Conservation (phyloP, 768 basidiomycete species). For the Sporobolomyces roseus region DNA sequence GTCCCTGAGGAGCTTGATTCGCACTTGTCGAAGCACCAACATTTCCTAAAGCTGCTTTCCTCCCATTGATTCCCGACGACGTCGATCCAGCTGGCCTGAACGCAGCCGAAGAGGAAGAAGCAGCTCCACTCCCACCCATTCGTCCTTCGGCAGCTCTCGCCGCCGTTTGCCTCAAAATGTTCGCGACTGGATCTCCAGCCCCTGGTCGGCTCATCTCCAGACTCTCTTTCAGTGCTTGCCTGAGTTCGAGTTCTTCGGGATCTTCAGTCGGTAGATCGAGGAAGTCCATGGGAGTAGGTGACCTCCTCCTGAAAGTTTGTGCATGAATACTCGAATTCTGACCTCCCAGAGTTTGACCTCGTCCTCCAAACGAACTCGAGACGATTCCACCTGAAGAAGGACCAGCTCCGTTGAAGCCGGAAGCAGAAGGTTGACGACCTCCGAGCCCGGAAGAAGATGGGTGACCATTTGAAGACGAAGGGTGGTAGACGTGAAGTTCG, state of each 20-base stretch:
- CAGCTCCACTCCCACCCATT: not conserved
- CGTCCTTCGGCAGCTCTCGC: not conserved
- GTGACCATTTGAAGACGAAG: not conserved
- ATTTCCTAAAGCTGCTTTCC: conserved; percentile 13
- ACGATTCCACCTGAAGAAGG: not conserved
- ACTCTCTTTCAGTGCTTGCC: not conserved
- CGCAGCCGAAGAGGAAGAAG: not conserved
- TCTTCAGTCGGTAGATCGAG: not conserved
- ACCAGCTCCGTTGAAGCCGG: not conserved
- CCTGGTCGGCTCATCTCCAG: not conserved
- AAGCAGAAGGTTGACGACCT: conserved; percentile 8
- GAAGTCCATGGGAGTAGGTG: not conserved
- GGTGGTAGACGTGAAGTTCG: too few relatives aligned
- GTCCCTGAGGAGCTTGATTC: not conserved
- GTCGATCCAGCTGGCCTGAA: conserved; percentile 1
- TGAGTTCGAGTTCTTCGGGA: not conserved
- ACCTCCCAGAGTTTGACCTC: conserved; percentile 10
- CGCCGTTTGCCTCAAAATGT: conserved; percentile 1
- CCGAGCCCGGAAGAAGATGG: not conserved
- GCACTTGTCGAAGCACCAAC: not conserved
- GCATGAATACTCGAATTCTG: not conserved
- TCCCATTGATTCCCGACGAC: conserved; percentile 5
- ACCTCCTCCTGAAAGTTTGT: not conserved
- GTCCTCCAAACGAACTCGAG: not conserved
- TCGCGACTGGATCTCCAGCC: not conserved